Base-by-base conservation (phyloP, 202 grass and related monocot genomes). In the Thinopyrum obtusiflorum region DNA sequence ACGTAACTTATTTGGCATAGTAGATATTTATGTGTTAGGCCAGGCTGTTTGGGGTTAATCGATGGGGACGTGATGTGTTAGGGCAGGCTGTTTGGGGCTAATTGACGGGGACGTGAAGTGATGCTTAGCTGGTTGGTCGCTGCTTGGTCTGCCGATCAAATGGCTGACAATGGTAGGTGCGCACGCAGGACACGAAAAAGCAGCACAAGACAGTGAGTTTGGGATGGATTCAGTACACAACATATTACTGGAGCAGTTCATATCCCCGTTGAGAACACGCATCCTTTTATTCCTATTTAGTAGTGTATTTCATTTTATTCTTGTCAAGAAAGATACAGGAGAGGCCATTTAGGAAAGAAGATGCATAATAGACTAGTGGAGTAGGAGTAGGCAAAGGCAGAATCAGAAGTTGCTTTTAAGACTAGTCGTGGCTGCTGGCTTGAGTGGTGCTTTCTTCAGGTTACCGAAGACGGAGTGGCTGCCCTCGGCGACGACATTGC, bases 381-480 rank as follows among this genome's bases (percentile, higher is more conserved):
- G 17, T 53, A 53, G 49, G 47, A 53, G 49, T 55, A 55, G 49
- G 49, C 49, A 55, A 17, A 59, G 53, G 20, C 53, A 59, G 53
- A 59, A 21, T 59, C 53, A 59, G 20, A 59, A 59, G 53, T 4
- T 59, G 53, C 53, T 59, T 9, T 59, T 59, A 3, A 9, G 4
- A n/a, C 7, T 9, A 59, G 18, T 57, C 2, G 53, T 59, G 20
- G 53, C 53, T 21, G 18, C 53, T 59, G 18, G 53, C 53, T 59
- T 21, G 20, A 59, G 24, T 9, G 31, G 31, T 67, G 21, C 2
- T 31, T 75, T 75, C 72, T 72, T 73, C 37, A 95, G 44, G 47
- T 93, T 95, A n/a, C 61, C 61, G 24, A 63, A 63, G 24, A 63
- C 1, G 61, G 61, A 63, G 24, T 63, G 61, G 24, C 61, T 63